These are phyloP conservation scores for Phellopilus nigrolimitatus DNA, from an alignment of 1,284 basidiomycete genomes.

Conservation along the genomic window DNA sequence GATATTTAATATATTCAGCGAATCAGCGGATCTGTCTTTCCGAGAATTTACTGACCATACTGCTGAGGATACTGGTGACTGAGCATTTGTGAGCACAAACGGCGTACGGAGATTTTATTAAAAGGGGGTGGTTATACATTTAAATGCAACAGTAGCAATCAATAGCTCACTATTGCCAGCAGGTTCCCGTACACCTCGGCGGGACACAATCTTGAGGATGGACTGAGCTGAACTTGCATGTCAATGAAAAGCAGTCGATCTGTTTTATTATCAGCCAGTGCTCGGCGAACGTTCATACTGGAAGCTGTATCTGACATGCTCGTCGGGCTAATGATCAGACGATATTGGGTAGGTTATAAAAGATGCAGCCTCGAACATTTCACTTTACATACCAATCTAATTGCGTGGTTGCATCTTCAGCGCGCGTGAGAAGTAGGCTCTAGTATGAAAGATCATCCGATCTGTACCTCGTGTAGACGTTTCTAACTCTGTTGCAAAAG, in stretches of 20 bases:
- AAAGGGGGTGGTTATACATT: neutral
- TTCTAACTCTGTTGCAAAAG: conserved; percentile 13
- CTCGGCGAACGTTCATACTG: neutral
- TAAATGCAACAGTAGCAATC: conserved; percentile 15
- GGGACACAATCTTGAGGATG: conserved; percentile 49
- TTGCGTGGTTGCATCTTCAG: conserved; percentile 15
- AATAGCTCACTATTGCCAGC: conserved; percentile 73
- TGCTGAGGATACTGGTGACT: conserved; percentile 67
- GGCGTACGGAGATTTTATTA: neutral
- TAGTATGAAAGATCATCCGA: neutral
- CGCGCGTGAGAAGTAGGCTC: neutral
- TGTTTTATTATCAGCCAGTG: conserved; percentile 25
- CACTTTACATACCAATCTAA: conserved; percentile 11
- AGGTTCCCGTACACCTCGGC: conserved; percentile 48
- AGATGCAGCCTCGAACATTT: neutral
- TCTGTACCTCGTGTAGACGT: conserved; percentile 15
- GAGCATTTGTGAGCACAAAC: conserved; percentile 8
- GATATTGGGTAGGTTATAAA: neutral
- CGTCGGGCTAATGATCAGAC: conserved; percentile 13
- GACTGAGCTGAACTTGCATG: conserved; percentile 61
- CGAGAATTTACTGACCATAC: conserved; percentile 43
- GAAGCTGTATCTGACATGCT: conserved; percentile 14
- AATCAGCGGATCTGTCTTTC: neutral
- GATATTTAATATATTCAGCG: conserved; percentile 19
- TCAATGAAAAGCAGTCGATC: conserved; percentile 58